These are phyloP conservation scores for Brassica rapa DNA, from an alignment of 345 rosid genomes.

Conservation along the genomic window DNA sequence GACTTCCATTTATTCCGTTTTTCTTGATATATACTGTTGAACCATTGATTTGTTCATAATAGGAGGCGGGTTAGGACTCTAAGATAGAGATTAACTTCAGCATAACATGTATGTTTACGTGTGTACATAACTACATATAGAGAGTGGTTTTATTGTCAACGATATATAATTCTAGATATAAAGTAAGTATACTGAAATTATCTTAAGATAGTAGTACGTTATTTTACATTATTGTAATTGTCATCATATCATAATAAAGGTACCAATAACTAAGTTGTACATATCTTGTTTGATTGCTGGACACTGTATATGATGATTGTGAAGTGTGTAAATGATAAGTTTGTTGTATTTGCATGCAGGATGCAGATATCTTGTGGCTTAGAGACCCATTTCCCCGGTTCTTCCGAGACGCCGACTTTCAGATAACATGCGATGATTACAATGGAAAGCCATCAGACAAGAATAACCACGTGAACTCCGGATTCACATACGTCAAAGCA, in stretches of 20 bases:
- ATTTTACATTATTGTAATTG: not conserved
- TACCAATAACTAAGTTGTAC: not conserved
- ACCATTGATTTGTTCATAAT: not conserved
- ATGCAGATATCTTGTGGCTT: slow-evolving; percentile 82
- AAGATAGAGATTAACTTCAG: not conserved
- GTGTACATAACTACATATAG: not conserved
- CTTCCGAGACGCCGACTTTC: slow-evolving; percentile 58
- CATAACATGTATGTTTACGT: not conserved
- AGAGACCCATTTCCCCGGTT: slow-evolving; percentile 71
- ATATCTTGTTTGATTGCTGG: not conserved
- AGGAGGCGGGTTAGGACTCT: slow-evolving; percentile 4
- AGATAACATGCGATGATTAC: slow-evolving; percentile 70
- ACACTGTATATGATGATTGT: not conserved
- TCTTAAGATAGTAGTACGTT: not conserved
- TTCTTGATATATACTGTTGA: not conserved
- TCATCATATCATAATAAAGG: not conserved
- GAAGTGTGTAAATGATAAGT: not conserved
- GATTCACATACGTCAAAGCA: slow-evolving; percentile 67
- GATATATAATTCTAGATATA: too few relatives aligned
- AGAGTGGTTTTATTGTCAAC: too few relatives aligned
- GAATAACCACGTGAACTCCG: slow-evolving; percentile 59
- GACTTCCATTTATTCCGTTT: not conserved
- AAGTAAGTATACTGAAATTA: not conserved
- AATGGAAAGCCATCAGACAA: slow-evolving; percentile 45
- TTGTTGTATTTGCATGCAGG: slow-evolving; percentile 42